Evolutionary conservation across 352 stramenopile species (phyloP).

Genomic region (Pythium brassicae): DNA sequence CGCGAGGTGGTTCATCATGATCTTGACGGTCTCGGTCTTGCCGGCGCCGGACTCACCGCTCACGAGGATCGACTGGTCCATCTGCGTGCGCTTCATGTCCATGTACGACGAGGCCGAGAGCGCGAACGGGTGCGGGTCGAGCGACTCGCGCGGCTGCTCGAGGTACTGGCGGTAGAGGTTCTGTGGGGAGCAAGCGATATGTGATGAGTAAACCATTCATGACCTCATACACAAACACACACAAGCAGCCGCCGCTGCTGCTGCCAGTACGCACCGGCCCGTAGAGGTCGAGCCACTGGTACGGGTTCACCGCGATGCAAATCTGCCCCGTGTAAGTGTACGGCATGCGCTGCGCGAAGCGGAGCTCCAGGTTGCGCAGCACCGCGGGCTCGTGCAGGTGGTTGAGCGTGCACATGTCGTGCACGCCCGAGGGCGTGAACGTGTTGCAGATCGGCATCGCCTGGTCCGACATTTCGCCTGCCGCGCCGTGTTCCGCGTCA

Average conservation of each 20-base stretch:
- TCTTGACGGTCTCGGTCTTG: conserved; percentile 93
- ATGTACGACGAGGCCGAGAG: conserved; percentile 62
- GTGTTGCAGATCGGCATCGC: conserved; percentile 85
- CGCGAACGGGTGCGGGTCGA: conserved; percentile 66
- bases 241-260: no score
- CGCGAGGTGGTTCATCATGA: conserved; percentile 84
- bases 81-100: conserved; percentile 65
- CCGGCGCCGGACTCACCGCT: conserved; percentile 84
- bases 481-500: no score
- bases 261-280: conserved; percentile 17
- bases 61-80: conserved; percentile 86
- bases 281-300: conserved; percentile 81
- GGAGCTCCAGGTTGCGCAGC: conserved; percentile 71
- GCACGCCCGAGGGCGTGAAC: conserved; percentile 52
- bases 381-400: conserved; percentile 76
- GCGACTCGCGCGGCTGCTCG: conserved; percentile 41
- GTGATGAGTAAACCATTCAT: no score
- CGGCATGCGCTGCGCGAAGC: conserved; percentile 61
- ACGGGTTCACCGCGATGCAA: conserved; percentile 78
- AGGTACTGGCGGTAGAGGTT: conserved; percentile 67
- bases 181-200: no score
- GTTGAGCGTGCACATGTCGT: conserved; percentile 82
- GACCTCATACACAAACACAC: neutral
- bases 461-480: conserved; percentile 63
- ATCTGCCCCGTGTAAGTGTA: conserved; percentile 84